Percentiles rank a stretch among this genome's conserved stretches.
Evolutionary conservation across 345 rosid species (phyloP).

Genomic region (Eucalyptus melliodora): DNA sequence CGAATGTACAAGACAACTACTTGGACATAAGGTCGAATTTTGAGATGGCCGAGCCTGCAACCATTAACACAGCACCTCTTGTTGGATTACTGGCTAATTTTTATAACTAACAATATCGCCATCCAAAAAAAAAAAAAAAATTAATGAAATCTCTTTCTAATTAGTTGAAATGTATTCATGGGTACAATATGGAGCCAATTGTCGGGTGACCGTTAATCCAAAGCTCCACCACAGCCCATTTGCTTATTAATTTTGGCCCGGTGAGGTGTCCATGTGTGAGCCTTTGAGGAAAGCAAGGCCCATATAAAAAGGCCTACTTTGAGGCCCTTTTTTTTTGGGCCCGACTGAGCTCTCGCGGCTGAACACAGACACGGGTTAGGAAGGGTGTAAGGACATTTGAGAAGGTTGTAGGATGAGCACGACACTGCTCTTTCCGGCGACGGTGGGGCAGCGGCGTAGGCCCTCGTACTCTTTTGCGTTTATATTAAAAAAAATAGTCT

Average conservation of each 20-base stretch:
- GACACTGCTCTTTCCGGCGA: neutral
- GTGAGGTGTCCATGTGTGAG: neutral
- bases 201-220: neutral
- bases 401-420: neutral
- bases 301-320: neutral
- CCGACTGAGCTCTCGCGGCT: too few relatives aligned
- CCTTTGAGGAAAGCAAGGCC: neutral
- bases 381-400: neutral
- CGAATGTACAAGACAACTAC: conserved; percentile 39
- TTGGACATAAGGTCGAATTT: conserved; percentile 31
- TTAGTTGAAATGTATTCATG: neutral
- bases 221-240: neutral
- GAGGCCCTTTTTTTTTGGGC: too few relatives aligned
- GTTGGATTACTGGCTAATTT: conserved; percentile 55
- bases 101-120: neutral
- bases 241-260: neutral
- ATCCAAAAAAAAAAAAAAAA: too few relatives aligned
- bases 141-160: neutral
- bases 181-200: neutral
- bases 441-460: neutral
- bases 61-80: conserved; percentile 41
- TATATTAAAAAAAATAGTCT: too few relatives aligned
- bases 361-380: neutral
- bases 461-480: neutral
- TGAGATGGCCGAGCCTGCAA: conserved; percentile 37